Evolutionary conservation across 495 filamentous ascomycete genomes (phyloP).

Genomic region (Hypoxylon trugodes): DNA sequence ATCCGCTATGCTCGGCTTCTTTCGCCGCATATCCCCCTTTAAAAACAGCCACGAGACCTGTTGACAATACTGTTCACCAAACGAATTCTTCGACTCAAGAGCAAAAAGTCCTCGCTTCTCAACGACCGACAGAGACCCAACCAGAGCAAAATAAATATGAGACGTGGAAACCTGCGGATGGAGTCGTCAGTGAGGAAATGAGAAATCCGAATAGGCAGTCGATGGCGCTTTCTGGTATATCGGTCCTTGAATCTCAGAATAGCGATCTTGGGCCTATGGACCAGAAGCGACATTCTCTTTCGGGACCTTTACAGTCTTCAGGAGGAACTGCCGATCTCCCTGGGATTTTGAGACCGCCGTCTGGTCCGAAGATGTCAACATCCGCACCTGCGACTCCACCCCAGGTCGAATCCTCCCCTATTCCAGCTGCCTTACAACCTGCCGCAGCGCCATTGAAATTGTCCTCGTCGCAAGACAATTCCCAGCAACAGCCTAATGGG

Average conservation of each 20-base stretch:
- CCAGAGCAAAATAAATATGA: slow-evolving; percentile 40
- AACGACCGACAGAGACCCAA: slow-evolving; percentile 15
- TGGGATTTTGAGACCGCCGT: slow-evolving; percentile 22
- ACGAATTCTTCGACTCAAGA: slow-evolving; percentile 1
- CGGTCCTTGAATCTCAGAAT: slow-evolving; percentile 39
- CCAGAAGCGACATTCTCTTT: slow-evolving; percentile 31
- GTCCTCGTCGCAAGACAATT: neutral
- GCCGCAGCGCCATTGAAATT: slow-evolving; percentile 9
- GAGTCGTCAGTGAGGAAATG: slow-evolving; percentile 7
- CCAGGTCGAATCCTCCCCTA: slow-evolving; percentile 1
- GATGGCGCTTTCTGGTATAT: slow-evolving; percentile 26
- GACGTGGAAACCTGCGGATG: slow-evolving; percentile 45
- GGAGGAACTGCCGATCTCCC: slow-evolving; percentile 4
- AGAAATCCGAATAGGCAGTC: slow-evolving; percentile 23
- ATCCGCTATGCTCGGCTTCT: slow-evolving; percentile 41
- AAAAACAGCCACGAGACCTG: slow-evolving; percentile 5
- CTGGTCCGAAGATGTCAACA: slow-evolving; percentile 12
- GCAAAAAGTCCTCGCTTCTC: slow-evolving; percentile 32
- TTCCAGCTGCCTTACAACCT: slow-evolving; percentile 28
- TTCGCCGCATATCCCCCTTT: slow-evolving; percentile 41
- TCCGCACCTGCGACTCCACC: neutral
- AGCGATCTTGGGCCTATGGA: slow-evolving; percentile 30
- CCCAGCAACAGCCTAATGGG: neutral
- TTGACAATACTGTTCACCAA: neutral
- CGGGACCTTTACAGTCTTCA: slow-evolving; percentile 5